Conservation (phyloP, 805 yeast genomes). For the Teunomyces stri region DNA sequence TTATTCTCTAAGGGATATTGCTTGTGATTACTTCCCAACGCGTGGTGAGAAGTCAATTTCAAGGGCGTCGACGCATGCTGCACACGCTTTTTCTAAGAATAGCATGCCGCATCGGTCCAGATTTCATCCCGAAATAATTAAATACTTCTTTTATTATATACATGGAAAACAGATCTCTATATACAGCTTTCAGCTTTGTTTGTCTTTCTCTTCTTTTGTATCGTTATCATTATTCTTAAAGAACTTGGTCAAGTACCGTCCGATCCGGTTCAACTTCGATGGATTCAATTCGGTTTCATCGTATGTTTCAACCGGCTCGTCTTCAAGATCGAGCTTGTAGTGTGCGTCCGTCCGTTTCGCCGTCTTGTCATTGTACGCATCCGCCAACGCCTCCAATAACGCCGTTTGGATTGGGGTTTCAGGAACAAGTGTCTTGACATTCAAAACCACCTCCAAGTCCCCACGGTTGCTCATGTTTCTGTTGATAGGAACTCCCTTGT, state of each 20-base stretch:
- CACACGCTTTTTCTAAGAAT: no score
- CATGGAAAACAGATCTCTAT: no score
- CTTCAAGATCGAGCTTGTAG: slow-evolving; percentile 34
- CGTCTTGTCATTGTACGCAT: slow-evolving; percentile 72
- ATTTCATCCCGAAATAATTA: not conserved
- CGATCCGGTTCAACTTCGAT: slow-evolving; percentile 21
- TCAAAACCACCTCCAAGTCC: slow-evolving; percentile 70
- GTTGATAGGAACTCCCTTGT: slow-evolving; percentile 79
- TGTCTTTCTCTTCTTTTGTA: slow-evolving; percentile 1
- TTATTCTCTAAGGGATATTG: no score
- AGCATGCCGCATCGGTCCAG: not conserved
- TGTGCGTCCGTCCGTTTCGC: slow-evolving; percentile 68
- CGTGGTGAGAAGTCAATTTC: no score
- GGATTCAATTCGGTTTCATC: slow-evolving; percentile 41
- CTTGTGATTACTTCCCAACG: no score
- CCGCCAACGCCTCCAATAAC: slow-evolving; percentile 90
- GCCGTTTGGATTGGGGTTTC: slow-evolving; percentile 82
- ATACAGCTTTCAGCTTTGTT: not conserved
- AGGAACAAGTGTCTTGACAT: slow-evolving; percentile 71
- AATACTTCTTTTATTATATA: no score
- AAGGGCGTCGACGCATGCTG: no score
- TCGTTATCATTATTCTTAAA: slow-evolving; percentile 16
- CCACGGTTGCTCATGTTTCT: slow-evolving; percentile 61
- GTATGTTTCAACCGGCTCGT: slow-evolving; percentile 20
- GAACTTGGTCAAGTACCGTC: slow-evolving; percentile 24